These are phyloP conservation scores for Saccharomycopsis vini DNA, from an alignment of 805 yeast genomes.

Conservation along the genomic window DNA sequence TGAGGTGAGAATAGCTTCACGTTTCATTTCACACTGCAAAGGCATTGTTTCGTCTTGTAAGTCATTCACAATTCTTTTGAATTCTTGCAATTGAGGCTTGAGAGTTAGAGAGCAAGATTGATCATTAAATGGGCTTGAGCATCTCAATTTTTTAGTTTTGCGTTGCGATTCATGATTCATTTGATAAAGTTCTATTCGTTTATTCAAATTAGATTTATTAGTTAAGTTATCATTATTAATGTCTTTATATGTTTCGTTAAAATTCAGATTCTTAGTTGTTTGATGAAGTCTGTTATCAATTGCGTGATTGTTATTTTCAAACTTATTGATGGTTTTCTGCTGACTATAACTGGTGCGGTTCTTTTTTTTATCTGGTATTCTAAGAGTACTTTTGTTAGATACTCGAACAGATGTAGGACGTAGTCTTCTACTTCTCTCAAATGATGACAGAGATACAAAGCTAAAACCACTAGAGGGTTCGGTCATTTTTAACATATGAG, in stretches of 20 bases:
- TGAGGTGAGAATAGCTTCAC: constrained; percentile 28
- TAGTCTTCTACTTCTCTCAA: too few relatives aligned
- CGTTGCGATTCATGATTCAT: not conserved
- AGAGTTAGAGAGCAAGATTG: too few relatives aligned
- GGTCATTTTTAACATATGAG: too few relatives aligned
- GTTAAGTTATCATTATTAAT: not conserved
- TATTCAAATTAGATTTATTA: not conserved
- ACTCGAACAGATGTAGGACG: too few relatives aligned
- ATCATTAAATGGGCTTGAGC: too few relatives aligned
- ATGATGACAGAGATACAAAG: too few relatives aligned
- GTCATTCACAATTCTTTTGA: constrained; percentile 28
- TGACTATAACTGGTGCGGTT: too few relatives aligned
- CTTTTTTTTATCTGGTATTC: too few relatives aligned
- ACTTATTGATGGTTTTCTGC: too few relatives aligned
- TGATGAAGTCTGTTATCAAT: not conserved
- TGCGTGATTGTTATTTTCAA: too few relatives aligned
- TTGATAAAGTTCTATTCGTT: not conserved
- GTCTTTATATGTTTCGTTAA: not conserved
- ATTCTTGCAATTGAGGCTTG: constrained; percentile 30
- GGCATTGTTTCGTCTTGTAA: constrained; percentile 29
- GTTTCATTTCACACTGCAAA: constrained; percentile 28
- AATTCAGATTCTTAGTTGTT: not conserved
- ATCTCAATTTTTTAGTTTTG: constrained; percentile 23
- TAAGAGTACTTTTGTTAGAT: too few relatives aligned
- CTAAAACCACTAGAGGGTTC: too few relatives aligned